phyloP scores from a whole-genome alignment of 1,139 yeast genomes.

The Schwanniomyces etchellsii region DNA sequence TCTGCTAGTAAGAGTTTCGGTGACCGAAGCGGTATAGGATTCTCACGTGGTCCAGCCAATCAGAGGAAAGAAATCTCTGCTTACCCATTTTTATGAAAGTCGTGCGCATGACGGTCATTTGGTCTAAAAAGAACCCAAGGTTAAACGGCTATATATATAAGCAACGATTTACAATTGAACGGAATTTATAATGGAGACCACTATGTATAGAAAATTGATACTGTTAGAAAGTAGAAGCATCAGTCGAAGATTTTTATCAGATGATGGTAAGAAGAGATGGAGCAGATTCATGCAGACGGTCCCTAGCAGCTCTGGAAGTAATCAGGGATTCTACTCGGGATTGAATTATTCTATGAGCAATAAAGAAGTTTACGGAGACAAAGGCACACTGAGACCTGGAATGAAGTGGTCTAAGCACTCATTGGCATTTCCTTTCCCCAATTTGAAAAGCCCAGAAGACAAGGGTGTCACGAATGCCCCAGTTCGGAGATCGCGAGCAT shows the following conservation, averaged over 20 bases:
- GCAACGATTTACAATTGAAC: too few species aligned
- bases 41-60: too few species aligned
- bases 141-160: too few species aligned
- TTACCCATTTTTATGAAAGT: too few species aligned
- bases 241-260: conserved; percentile 18
- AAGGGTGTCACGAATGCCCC: conserved; percentile 11
- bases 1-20: too few species aligned
- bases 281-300: conserved; percentile 41
- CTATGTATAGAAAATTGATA: too few species aligned
- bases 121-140: too few species aligned
- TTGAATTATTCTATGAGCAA: conserved; percentile 16
- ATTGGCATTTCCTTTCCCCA: conserved; percentile 7
- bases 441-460: conserved; percentile 3
- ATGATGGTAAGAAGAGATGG: conserved; percentile 22
- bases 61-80: too few species aligned
- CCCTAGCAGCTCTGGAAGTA: conserved; percentile 19
- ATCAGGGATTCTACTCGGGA: conserved; percentile 21
- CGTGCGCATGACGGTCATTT: too few species aligned
- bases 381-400: conserved; percentile 6
- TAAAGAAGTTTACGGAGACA: conserved; percentile 6
- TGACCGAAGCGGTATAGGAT: too few species aligned
- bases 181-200: too few species aligned
- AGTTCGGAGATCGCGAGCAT: conserved; percentile 32
- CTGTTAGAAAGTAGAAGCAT: too few species aligned
- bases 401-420: conserved; percentile 21